phyloP scores from a whole-genome alignment of 2,329 filamentous ascomycete genomes.

The Aspergillus pseudoviridinutans region DNA sequence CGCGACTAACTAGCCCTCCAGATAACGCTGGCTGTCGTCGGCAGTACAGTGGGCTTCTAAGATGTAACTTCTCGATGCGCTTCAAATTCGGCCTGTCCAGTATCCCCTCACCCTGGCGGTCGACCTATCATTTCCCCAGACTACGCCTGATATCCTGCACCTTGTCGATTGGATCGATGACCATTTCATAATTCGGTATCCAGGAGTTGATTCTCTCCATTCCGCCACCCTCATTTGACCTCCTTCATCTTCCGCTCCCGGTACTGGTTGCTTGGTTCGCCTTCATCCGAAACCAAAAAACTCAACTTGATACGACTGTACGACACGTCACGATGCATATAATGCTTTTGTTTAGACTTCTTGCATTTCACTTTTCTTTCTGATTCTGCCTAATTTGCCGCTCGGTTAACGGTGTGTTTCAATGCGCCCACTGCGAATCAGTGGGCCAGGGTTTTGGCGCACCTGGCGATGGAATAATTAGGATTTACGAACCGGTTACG shows the following conservation, averaged over 20 bases:
- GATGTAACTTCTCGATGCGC: neutral
- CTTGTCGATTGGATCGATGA: constrained; percentile 8
- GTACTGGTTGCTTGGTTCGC: constrained; percentile 12
- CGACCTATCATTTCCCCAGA: constrained; percentile 3
- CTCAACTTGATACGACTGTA: constrained; percentile 28
- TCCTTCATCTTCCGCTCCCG: constrained; percentile 4
- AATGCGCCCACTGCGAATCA: neutral
- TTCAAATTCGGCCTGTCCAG: neutral
- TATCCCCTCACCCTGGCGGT: neutral
- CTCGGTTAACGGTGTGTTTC: constrained; percentile 2
- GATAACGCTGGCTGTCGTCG: constrained; percentile 30
- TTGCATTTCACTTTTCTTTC: constrained; percentile 6
- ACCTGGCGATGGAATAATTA: constrained; percentile 9
- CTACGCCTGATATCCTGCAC: constrained; percentile 4
- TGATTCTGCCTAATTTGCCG: neutral
- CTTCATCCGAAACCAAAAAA: constrained; percentile 16
- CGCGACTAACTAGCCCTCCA: constrained; percentile 12
- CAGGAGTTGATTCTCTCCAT: constrained; percentile 9
- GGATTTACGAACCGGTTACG: constrained; percentile 16
- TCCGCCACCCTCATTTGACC: constrained; percentile 3
- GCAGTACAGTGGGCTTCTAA: constrained; percentile 32
- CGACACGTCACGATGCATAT: constrained; percentile 28
- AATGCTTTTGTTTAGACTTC: constrained; percentile 20
- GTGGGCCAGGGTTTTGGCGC: constrained; percentile 4
- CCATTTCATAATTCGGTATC: constrained; percentile 1